These are phyloP conservation scores for Xylaria grammica DNA, from an alignment of 495 filamentous ascomycete genomes.

Conservation along the genomic window DNA sequence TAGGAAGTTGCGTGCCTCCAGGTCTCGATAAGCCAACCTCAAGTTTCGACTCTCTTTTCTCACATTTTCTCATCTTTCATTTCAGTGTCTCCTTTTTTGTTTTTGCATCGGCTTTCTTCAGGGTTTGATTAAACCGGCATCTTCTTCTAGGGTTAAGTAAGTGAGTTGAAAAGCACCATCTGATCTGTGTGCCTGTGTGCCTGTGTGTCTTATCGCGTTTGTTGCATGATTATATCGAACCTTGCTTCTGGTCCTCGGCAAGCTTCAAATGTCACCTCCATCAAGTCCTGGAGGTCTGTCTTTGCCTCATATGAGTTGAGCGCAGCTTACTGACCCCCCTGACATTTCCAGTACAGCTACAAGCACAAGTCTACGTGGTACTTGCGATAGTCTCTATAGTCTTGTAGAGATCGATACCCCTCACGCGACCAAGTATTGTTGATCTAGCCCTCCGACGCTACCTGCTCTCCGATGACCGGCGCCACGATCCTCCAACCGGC, in stretches of 20 bases:
- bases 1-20: background rate
- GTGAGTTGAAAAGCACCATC: background rate
- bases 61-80: background rate
- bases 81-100: background rate
- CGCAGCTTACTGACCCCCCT: background rate
- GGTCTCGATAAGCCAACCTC: background rate
- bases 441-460: background rate
- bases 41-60: background rate
- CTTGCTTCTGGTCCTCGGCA: background rate
- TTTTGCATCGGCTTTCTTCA: background rate
- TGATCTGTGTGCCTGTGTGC: no score
- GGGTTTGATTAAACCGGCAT: background rate
- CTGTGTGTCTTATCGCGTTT: background rate
- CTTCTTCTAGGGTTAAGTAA: background rate
- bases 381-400: background rate
- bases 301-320: background rate
- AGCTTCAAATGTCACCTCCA: conserved; percentile 1
- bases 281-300: background rate
- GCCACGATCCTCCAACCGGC: background rate
- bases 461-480: conserved; percentile 16
- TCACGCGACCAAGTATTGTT: background rate
- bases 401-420: background rate
- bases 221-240: background rate
- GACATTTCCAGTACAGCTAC: background rate
- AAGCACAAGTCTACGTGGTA: conserved; percentile 1